Evolutionary conservation across 1,139 yeast genomes (phyloP), one percentile per base, ranked within the genome.

Genomic region (Scheffersomyces quercinus): DNA sequence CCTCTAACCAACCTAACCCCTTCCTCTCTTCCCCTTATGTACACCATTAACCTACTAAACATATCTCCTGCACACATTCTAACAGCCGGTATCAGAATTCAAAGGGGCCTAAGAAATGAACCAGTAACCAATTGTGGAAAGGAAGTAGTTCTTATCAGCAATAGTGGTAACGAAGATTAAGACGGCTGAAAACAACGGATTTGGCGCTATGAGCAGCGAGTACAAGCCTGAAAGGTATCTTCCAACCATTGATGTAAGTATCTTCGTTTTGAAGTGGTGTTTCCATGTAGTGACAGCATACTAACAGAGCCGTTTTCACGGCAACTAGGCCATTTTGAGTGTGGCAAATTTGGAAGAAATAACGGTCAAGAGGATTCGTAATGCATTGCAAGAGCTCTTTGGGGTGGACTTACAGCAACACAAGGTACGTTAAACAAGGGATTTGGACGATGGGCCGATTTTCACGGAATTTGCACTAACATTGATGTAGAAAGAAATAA

Each of bases 281-380:
- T 40, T 36, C 39, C 26, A 12, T 16, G 20, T 16, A 16, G 12
- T 11, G 24, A 29, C 28, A 28, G 11, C 24, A 9, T 52, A 59
- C 68, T 68, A 67, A 68, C 65, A 11, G 35, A 31, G 20, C 35
- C 10, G 26, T 20, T 20, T 20, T 5, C 5, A 20, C 26, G 26
- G 26, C 26, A 35, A 16, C 8, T 38, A 82, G 85, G 90, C 95
- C 1, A 85, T 88, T 14, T 65, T 88, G 32, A 71, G 83, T 46
- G 91, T 82, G n/a, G 82, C 93, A 1, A 85, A 88, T 53, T 73
- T 86, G 33, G 85, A 84, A 49, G 75, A 80, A 51, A 81, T 88
- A 15, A 82, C 91, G 2, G 90, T 87, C 10, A 86, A 85, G 59
- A 77, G 80, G 56, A 81, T 88, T 35, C 70, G 95, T 48, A 73